Base-by-base conservation (phyloP, 1,284 basidiomycete genomes). In the Cutaneotrichosporon arboriforme region DNA sequence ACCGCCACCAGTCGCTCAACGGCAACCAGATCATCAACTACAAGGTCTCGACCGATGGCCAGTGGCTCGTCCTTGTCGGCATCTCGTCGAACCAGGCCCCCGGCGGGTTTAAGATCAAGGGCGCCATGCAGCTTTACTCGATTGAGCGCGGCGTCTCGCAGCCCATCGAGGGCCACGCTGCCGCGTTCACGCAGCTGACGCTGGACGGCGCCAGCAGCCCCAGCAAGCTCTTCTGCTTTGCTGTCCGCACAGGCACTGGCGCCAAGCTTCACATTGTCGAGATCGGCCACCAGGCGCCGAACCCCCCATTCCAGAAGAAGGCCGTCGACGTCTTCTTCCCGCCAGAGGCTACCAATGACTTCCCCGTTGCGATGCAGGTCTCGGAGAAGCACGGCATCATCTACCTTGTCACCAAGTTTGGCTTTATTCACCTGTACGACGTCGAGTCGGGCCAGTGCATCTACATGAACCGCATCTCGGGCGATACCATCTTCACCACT, bases 391-490 rank as follows among this genome's bases (percentile, higher is more conserved):
- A 97, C 76, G 94, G 94, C 45, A 92, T 99, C 76, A 81, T 97
- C 67, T 99, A 96, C 78, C 83, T 99, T 56, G 89, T 97, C 69
- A 98, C 96, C 57, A 99, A 99, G 76, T 98, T 92, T 73, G 96
- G 96, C 47, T 99, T 99, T 78, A 97, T 99, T 69, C 96, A 98
- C 77, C 83, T 99, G 15, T 99, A 99, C 77, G 96, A 99, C 77
- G 83, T 98, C 62, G 96, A 99, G 77, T 85, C 88, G n/a, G 96
- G 94, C 56, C 87, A 91, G 49, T 98, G 96, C 79, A 86, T 98
- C 65, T 99, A 98, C 81, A 99, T 98, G 96, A 98, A 99, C 82
- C 88, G 96, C 61, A 98, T 99, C 74, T 96, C 91, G 46, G 94
- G 96, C 42, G 96, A 98, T 78, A 98, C 96, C 45, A 97, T 98